phyloP scores from a whole-genome alignment of 2,329 filamentous ascomycete genomes.

The Epichloe sp. region DNA sequence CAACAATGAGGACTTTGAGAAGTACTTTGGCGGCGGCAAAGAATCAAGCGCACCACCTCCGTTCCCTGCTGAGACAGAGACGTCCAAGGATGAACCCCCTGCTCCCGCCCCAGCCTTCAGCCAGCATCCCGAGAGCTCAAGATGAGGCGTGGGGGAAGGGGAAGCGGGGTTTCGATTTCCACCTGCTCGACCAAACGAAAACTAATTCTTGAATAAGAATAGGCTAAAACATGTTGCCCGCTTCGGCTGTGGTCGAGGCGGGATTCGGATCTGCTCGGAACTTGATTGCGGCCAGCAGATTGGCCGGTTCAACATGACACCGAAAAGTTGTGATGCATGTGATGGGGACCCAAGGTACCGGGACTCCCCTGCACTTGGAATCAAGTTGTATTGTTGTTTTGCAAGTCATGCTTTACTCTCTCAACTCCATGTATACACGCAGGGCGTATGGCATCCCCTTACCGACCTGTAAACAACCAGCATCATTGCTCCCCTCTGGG shows the following conservation, averaged over 20 bases:
- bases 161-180: neutral
- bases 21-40: slow-evolving; percentile 68
- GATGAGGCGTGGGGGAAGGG: slow-evolving; percentile 5
- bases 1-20: slow-evolving; percentile 76
- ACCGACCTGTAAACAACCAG: neutral
- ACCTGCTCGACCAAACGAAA: neutral
- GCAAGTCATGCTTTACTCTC: neutral
- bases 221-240: neutral
- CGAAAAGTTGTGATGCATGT: neutral
- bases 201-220: neutral
- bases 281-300: slow-evolving; percentile 3
- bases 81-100: slow-evolving; percentile 20
- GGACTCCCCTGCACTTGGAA: neutral
- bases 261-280: neutral
- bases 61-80: slow-evolving; percentile 32
- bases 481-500: neutral
- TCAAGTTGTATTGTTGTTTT: neutral
- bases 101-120: slow-evolving; percentile 27
- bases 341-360: neutral
- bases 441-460: neutral
- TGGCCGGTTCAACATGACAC: neutral
- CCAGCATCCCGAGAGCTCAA: slow-evolving; percentile 8
- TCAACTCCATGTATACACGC: slow-evolving; percentile 2
- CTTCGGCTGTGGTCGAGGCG: neutral
- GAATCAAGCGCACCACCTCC: slow-evolving; percentile 45